Percentiles rank a stretch among this genome's conserved stretches.
Conservation (phyloP, 177 flowering plant species). For the Telopea speciosissima region DNA sequence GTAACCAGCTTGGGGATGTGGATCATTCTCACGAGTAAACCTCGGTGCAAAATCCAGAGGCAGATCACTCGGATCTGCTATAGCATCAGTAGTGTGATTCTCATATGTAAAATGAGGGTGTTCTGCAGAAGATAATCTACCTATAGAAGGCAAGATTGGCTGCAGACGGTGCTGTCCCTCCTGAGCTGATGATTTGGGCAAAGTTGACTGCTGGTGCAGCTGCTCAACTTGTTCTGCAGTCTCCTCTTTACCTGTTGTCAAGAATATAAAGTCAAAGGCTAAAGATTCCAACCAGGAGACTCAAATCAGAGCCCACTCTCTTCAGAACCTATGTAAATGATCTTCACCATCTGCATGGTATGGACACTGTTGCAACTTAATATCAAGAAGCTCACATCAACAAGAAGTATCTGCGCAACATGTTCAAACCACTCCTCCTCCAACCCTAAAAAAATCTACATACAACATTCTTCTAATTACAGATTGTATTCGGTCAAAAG, state of each 20-base stretch:
- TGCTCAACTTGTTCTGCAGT: conserved; percentile 29
- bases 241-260: conserved; percentile 51
- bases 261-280: conserved; percentile 19
- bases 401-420: neutral
- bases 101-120: conserved; percentile 38
- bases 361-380: neutral
- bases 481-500: no score
- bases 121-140: conserved; percentile 28
- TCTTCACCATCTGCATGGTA: conserved; percentile 9
- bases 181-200: conserved; percentile 29
- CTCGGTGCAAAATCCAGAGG: conserved; percentile 66
- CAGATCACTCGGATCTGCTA: conserved; percentile 41
- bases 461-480: no score
- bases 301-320: conserved; percentile 2
- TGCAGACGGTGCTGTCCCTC: conserved; percentile 37
- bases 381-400: neutral
- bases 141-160: conserved; percentile 25
- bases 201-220: conserved; percentile 22
- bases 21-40: conserved; percentile 38
- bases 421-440: no score
- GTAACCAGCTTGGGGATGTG: conserved; percentile 37
- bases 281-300: neutral
- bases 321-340: conserved; percentile 2
- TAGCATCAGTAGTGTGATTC: conserved; percentile 28
- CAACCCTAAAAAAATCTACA: no score